Base-by-base conservation (phyloP, 208 protist genomes). In the Crithidia brevicula region DNA sequence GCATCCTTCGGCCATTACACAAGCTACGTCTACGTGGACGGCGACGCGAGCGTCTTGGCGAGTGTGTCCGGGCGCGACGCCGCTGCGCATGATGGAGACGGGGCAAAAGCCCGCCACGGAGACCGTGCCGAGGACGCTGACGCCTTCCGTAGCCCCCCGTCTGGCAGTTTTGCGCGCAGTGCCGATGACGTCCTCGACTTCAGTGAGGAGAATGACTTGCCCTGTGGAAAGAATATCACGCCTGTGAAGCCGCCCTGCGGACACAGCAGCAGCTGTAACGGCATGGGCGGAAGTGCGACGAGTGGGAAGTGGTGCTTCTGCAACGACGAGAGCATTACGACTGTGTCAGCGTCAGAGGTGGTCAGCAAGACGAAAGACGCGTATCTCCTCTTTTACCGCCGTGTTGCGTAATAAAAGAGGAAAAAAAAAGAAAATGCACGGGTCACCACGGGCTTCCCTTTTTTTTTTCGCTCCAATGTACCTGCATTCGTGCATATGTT, bases 351-450 rank as follows among this genome's bases (percentile, higher is more conserved):
- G 9, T 49, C 40, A 23, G 76, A 89, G 25, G 88, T 74, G 18
- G 46, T 85, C 33, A 76, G 67, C 6, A 82, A 74, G 18, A 62
- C 82, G 15, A 74, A 75, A 42, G 66, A 82, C 27, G 91, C 81
- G 23, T 96, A 94, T 65, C 88, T 96, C 42, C 79, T 94, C 6
- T 94, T 96, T 46, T 96, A 96, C 60, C 34, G 63, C 25, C 70
- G 61, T 9, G 38, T 63, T 28, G 54, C 36, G n/a, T 64, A 38
- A n/a, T 6, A 49, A 3, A 18, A 20, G n/a, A 20, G 4, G 36
- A 15, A 22, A n/a, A 34, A 31, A 42, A 36, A 53, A n/a, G 42
- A 18, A 47, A 47, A 22, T 9, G 9, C 16, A 47, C n/a, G n/a
- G n/a, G n/a, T n/a, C n/a, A n/a, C n/a, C n/a, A n/a, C n/a, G n/a